Evolutionary conservation across 1,284 basidiomycete species (phyloP), one percentile per base, ranked within the genome.

Genomic region (Microbotryomycetes sp.): DNA sequence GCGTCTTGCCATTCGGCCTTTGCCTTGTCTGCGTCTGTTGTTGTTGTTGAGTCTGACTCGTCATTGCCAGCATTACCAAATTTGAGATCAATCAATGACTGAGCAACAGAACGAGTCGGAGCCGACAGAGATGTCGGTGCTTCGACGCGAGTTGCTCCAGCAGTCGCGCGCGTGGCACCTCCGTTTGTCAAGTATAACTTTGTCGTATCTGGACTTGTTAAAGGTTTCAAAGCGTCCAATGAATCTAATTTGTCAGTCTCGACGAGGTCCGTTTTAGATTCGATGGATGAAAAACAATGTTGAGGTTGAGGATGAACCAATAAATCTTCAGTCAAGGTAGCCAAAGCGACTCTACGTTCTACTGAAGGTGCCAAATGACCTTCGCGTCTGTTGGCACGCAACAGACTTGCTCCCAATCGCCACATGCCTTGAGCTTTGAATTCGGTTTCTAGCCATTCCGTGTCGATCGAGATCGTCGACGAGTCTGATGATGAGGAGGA

Each of bases 21-120:
- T 23, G 6, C 50, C 26, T 36, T 32, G 16, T 48, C 36, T 4
- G 53, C 56, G 15, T 36, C 16, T 4, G 53, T 9, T 42, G 22
- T 1, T 31, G 25, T 5, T 53, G 58, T 0, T 16, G 59, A 48
- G 19, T 56, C 31, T n/a, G n/a, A 15, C 2, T 1, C 23, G n/a
- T 16, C 25, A 19, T 62, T 58, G 28, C 45, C 63, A 26, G 51
- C 46, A 26, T 50, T 62, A 50, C 65, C 66, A 15, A 69, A 69
- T 49, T 69, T 69, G 53, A 67, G 59, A 49, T 69, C 63, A 57
- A 69, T 69, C 16, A 69, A 55, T 19, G 50, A 58, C 25, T 69
- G 63, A 1, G 68, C 68, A 59, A 69, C 61, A 0, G 65, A 55
- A 62, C 29, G 52, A 45, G 7, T 56, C 59, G 6, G n/a, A 0